Evolutionary conservation across 1,139 yeast genomes (phyloP), one percentile per base, ranked within the genome.

Genomic region (Magnusiomyces fungicola): DNA sequence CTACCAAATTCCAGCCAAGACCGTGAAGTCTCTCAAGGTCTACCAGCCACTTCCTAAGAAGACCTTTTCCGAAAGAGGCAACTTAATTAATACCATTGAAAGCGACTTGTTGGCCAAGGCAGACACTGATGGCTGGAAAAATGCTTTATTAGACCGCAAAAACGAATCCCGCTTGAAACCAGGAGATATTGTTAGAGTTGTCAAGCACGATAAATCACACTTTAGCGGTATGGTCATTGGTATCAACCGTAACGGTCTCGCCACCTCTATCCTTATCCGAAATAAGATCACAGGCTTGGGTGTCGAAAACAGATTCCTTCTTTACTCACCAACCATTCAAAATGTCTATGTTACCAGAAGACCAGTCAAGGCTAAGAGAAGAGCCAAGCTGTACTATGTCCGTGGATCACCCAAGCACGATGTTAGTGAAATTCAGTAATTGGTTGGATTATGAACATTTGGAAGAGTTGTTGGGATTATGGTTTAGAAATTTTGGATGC

Each of bases 371-470:
- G 82, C 85, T 69, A 77, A 80, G 73, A 73, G 72, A 53, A 78
- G 95, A 77, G 78, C 80, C 69, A 88, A 86, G 73, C 92, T 87
- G 58, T 88, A 82, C 73, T 89, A 86, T 68, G 85, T 89, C 63
- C 83, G 96, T 70, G 83, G 79, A 67, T 76, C 63, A 49, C 60
- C 87, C 56, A 82, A 81, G 68, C 71, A 83, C 68, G 97, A 89
- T 67, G 96, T 87, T 43, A 85, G 83, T 53, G 92, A 84, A 62
- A 23, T 34, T 18, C 16, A n/a, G 16, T 34, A 34, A 34, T 6
- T n/a, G n/a, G n/a, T n/a, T n/a, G n/a, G n/a, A n/a, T n/a, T n/a
- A n/a, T n/a, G n/a, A n/a, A n/a, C n/a, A n/a, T n/a, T n/a, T n/a
- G n/a, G n/a, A n/a, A n/a, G n/a, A n/a, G n/a, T n/a, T n/a, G n/a